Evolutionary conservation across 2,329 filamentous ascomycete species (phyloP).

Genomic region (Colletotrichum nymphaeae): DNA sequence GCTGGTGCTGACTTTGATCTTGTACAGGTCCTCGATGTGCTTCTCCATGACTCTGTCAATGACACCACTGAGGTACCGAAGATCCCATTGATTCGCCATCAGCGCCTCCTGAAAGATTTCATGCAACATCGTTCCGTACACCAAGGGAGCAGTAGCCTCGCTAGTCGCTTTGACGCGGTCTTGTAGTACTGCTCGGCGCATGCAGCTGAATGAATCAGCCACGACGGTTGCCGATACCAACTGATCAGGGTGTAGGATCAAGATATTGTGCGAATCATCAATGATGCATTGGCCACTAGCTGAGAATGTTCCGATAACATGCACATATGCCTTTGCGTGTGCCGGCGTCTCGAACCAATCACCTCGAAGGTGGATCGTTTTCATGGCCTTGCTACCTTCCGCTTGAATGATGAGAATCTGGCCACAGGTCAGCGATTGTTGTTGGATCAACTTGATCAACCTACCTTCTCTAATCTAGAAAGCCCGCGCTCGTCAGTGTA

Average conservation of each 20-base stretch:
- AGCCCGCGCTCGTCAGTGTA: slow-evolving; percentile 74
- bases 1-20: slow-evolving; percentile 79
- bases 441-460: slow-evolving; percentile 21
- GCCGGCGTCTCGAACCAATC: slow-evolving; percentile 89
- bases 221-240: slow-evolving; percentile 94
- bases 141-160: slow-evolving; percentile 80
- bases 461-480: slow-evolving; percentile 77
- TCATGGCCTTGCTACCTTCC: slow-evolving; percentile 75
- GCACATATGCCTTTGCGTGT: slow-evolving; percentile 80
- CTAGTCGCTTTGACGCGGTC: slow-evolving; percentile 93
- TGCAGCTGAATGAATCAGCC: slow-evolving; percentile 94
- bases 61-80: slow-evolving; percentile 71
- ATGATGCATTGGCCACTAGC: slow-evolving; percentile 79
- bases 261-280: slow-evolving; percentile 83
- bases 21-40: slow-evolving; percentile 90
- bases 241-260: slow-evolving; percentile 95
- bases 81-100: slow-evolving; percentile 84
- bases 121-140: slow-evolving; percentile 94
- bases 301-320: slow-evolving; percentile 85
- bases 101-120: slow-evolving; percentile 95
- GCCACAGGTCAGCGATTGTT: slow-evolving; percentile 34
- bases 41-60: slow-evolving; percentile 78
- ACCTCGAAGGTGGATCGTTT: slow-evolving; percentile 80
- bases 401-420: slow-evolving; percentile 86
- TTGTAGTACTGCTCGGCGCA: slow-evolving; percentile 90